A percentile compares a stretch with the other conserved stretches of the same genome.
Conservation (phyloP, 2,329 filamentous ascomycete species). For the Westerdykella aurantiaca region DNA sequence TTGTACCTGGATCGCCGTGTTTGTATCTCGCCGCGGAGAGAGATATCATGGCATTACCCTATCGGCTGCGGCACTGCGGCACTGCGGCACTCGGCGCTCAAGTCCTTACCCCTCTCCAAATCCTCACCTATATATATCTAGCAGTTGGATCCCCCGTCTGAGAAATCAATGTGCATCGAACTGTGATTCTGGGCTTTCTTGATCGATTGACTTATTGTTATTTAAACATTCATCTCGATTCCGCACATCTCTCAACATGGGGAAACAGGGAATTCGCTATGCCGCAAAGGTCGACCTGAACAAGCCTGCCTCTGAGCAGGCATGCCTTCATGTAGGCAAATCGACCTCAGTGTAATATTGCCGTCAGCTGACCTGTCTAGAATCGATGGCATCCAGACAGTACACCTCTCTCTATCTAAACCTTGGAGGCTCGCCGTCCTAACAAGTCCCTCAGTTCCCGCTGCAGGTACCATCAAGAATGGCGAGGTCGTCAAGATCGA, state of each 20-base stretch:
- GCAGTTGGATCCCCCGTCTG: no score
- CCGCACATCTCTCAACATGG: constrained; percentile 34
- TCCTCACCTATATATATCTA: no score
- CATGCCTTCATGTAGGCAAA: constrained; percentile 60
- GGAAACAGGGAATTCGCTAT: constrained; percentile 57
- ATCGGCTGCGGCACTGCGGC: no score
- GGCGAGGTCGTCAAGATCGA: constrained; percentile 90
- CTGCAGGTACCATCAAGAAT: constrained; percentile 65
- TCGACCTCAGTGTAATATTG: background rate
- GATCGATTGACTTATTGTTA: background rate
- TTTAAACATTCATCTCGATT: background rate
- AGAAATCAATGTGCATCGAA: no score
- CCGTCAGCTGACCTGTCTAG: constrained; percentile 38
- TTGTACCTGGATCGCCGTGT: background rate
- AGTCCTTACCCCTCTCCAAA: no score
- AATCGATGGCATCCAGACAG: constrained; percentile 93
- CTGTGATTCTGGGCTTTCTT: no score
- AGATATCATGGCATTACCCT: no score
- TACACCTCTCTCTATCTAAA: constrained; percentile 37
- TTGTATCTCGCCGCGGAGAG: no score
- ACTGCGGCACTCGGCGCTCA: no score
- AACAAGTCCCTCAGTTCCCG: constrained; percentile 57
- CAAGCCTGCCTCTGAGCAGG: constrained; percentile 64
- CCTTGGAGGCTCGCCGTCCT: background rate
- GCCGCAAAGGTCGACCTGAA: constrained; percentile 68